Evolutionary conservation across 345 rosid species (phyloP).

Genomic region (Brassica napus): DNA sequence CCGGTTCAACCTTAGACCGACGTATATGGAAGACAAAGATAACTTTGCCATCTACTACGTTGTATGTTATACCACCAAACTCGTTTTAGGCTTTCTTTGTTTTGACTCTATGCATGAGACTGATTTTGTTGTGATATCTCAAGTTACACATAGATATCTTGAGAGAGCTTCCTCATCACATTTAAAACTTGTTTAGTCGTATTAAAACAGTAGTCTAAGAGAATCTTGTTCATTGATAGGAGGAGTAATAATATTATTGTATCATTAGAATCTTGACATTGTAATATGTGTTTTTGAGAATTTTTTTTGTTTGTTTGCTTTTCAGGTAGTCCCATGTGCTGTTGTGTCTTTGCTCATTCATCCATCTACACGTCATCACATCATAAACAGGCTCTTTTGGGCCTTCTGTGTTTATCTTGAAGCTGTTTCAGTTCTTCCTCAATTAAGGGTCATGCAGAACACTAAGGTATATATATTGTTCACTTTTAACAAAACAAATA

Average conservation of each 20-base stretch:
- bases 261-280: background rate
- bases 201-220: background rate
- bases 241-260: background rate
- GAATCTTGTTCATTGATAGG: background rate
- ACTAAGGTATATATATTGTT: conserved; percentile 52
- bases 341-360: conserved; percentile 64
- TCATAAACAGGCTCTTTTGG: conserved; percentile 71
- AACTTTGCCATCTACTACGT: conserved; percentile 72
- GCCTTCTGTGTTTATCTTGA: conserved; percentile 95
- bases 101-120: conserved; percentile 3
- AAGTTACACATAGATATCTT: background rate
- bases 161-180: background rate
- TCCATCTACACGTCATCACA: conserved; percentile 71
- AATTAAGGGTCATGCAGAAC: conserved; percentile 87
- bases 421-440: conserved; percentile 89
- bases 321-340: conserved; percentile 74
- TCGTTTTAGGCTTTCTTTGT: background rate
- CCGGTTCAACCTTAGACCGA: conserved; percentile 70
- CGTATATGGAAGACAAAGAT: conserved; percentile 88
- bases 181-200: background rate
- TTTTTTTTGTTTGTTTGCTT: background rate
- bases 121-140: background rate
- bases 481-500: background rate
- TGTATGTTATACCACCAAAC: conserved; percentile 44
- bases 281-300: background rate